Evolutionary conservation across 2,329 filamentous ascomycete species (phyloP), one percentile per base, ranked within the genome.

Genomic region (Calonectria fujianensis): DNA sequence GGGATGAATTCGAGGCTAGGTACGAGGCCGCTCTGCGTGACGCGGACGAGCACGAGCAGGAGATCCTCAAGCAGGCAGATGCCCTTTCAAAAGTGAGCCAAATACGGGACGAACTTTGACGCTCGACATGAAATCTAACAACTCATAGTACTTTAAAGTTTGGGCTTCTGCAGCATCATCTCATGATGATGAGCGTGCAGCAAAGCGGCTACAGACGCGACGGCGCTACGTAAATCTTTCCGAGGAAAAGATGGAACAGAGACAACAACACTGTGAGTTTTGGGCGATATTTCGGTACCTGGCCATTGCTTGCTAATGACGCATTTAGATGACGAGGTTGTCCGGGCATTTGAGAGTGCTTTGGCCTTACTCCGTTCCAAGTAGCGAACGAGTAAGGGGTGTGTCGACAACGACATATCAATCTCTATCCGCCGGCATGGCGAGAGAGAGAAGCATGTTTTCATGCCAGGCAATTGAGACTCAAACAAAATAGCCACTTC

Each of bases 171-270:
- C 94, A 16, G 93, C 94, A 1, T 90, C 92, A 39, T 86, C 88
- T 14, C 92, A 95, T 75, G 96, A 98, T 83, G 92, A 94, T 70
- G 93, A 93, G 74, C 91, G 96, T 71, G 94, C 94, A 31, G 89
- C 92, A 76, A 96, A 96, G 84, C 92, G 96, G 70, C 89, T 98
- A 59, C 94, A 93, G 81, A 98, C 96, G 2, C 92, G 96, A 75
- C 92, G 94, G 83, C 89, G 92, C 75, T 94, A 93, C 83, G 95
- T 98, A 37, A 91, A 93, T 75, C 88, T 95, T 54, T 91, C 93
- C 0, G 96, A 98, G 83, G 87, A 91, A 50, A 90, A 89, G 32
- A 88, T 98, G 72, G 91, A 92, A 69, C 90, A 93, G 78, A 97
- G 94, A 82, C 94, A 96, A 81, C 89, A 93, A 75, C 96, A 98